Percentiles rank a stretch among this genome's conserved stretches.
These are phyloP conservation scores for Scheffersomyces quercinus DNA, from an alignment of 1,139 yeast genomes.

Conservation along the genomic window DNA sequence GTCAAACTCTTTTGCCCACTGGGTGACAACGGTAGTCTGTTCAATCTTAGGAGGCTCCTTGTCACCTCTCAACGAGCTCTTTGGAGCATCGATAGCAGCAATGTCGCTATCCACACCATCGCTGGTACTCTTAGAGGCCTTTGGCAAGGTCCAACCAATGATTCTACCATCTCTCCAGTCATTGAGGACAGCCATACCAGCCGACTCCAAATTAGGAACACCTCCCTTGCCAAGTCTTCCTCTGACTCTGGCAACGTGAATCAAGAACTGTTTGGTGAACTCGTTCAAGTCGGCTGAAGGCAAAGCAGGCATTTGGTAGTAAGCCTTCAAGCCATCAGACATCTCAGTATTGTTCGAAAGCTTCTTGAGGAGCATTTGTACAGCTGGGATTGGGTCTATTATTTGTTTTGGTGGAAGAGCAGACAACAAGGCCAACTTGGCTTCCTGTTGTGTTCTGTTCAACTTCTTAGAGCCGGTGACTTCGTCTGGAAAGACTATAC, in stretches of 20 bases:
- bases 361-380: constrained; percentile 72
- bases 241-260: constrained; percentile 88
- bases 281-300: constrained; percentile 65
- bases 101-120: constrained; percentile 22
- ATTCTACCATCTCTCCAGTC: constrained; percentile 99
- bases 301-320: constrained; percentile 81
- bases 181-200: constrained; percentile 78
- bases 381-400: constrained; percentile 81
- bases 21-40: constrained; percentile 78
- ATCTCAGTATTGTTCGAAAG: constrained; percentile 69
- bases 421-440: constrained; percentile 82
- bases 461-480: constrained; percentile 45
- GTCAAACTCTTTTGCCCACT: constrained; percentile 95
- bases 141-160: constrained; percentile 88
- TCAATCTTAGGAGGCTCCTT: constrained; percentile 58
- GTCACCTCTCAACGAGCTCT: constrained; percentile 46
- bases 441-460: constrained; percentile 69
- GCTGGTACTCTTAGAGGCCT: constrained; percentile 49
- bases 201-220: constrained; percentile 81
- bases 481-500: constrained; percentile 89
- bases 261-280: constrained; percentile 78
- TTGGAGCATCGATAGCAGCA: constrained; percentile 34
- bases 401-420: constrained; percentile 90
- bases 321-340: constrained; percentile 70
- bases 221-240: constrained; percentile 96